Evolutionary conservation across 345 rosid genomes (phyloP).

Genomic region (Corymbia maculata): DNA sequence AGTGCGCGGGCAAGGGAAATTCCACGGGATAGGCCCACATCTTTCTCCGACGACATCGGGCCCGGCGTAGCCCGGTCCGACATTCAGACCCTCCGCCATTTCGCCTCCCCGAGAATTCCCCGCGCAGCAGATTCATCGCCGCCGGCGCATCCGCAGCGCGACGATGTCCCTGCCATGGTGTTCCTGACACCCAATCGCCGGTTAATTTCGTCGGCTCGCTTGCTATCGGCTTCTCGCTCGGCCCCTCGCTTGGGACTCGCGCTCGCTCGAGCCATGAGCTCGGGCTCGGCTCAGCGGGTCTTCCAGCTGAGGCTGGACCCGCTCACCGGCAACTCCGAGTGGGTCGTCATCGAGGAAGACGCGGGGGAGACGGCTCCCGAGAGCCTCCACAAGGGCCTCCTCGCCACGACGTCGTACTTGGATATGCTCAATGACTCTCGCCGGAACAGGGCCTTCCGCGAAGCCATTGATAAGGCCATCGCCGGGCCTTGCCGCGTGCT

Average conservation of each 20-base stretch:
- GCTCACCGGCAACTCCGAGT: conserved; percentile 56
- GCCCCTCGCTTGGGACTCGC: neutral
- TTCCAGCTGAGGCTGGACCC: conserved; percentile 59
- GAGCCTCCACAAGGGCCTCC: conserved; percentile 20
- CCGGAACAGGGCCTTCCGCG: conserved; percentile 41
- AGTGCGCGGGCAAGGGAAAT: neutral
- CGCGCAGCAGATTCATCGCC: neutral
- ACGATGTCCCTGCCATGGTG: neutral
- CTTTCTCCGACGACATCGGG: neutral
- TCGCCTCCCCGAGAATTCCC: neutral
- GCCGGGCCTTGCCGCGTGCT: conserved; percentile 75
- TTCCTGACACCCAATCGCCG: neutral
- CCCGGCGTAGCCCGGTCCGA: neutral
- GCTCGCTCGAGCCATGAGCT: conserved; percentile 29
- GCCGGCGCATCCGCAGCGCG: neutral
- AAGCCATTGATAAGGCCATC: conserved; percentile 50
- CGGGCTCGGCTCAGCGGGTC: conserved; percentile 26
- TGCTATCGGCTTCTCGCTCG: neutral
- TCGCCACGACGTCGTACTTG: conserved; percentile 56
- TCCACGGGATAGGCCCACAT: neutral
- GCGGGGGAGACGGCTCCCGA: conserved; percentile 2
- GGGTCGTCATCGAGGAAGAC: conserved; percentile 58
- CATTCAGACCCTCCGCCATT: neutral
- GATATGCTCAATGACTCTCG: conserved; percentile 71
- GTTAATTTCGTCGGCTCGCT: neutral